Percentiles rank a stretch among this genome's conserved stretches.
Evolutionary conservation across 2,329 filamentous ascomycete genomes (phyloP).

Genomic region (Calonectria pteridis): DNA sequence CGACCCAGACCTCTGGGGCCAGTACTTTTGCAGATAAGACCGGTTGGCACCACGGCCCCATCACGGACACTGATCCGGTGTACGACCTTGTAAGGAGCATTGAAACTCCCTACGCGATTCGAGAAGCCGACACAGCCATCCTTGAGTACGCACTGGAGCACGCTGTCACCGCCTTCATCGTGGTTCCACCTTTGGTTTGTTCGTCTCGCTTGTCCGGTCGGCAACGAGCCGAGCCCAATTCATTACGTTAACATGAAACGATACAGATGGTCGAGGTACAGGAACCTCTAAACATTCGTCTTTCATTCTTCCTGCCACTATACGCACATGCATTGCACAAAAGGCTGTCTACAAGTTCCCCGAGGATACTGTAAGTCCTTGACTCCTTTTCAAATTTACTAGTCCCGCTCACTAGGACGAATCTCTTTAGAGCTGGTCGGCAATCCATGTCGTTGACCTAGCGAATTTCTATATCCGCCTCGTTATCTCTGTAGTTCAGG

Average conservation of each 20-base stretch:
- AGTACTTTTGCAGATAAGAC: not conserved
- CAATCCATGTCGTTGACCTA: not conserved
- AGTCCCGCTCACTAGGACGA: not conserved
- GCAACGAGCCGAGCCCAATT: not conserved
- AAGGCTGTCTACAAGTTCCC: not conserved
- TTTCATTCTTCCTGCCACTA: not conserved
- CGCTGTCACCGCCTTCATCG: not conserved
- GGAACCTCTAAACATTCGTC: not conserved
- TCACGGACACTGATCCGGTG: not conserved
- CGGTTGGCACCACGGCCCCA: not conserved
- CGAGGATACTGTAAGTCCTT: not conserved
- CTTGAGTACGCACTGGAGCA: not conserved
- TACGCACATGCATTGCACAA: not conserved
- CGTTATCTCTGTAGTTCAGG: not conserved
- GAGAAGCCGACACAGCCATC: not conserved
- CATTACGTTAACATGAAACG: not conserved
- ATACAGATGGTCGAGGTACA: not conserved
- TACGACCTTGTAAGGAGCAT: not conserved
- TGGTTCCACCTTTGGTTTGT: not conserved
- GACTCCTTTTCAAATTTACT: not conserved
- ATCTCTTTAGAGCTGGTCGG: not conserved
- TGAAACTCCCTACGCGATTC: not conserved
- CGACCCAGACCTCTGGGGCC: not conserved
- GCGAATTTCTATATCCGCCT: not conserved
- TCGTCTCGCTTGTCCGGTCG: not conserved